Evolutionary conservation across 2,329 filamentous ascomycete species (phyloP).

Genomic region (Shiraia sp.): DNA sequence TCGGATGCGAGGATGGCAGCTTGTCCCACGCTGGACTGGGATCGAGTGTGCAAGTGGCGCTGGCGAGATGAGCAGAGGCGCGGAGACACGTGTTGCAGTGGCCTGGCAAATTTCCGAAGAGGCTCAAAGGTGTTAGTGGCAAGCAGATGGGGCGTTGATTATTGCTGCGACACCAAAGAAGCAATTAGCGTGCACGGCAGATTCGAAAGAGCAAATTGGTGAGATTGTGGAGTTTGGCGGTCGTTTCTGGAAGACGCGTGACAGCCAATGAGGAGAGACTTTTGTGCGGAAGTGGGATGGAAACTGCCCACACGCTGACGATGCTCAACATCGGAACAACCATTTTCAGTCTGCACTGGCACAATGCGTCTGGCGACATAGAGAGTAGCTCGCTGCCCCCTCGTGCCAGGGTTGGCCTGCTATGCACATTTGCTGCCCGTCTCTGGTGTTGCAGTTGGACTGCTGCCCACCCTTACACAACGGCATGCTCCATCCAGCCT

Average conservation of each 20-base stretch:
- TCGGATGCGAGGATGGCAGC: slow-evolving; percentile 13
- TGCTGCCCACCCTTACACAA: no score
- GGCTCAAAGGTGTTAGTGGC: slow-evolving; percentile 16
- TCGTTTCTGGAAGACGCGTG: slow-evolving; percentile 17
- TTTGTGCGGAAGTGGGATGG: slow-evolving; percentile 10
- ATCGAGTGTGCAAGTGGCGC: slow-evolving; percentile 23
- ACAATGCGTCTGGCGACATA: slow-evolving; percentile 23
- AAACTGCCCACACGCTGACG: slow-evolving; percentile 5
- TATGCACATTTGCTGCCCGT: slow-evolving; percentile 25
- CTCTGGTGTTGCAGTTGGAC: slow-evolving; percentile 20
- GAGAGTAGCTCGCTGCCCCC: slow-evolving; percentile 28
- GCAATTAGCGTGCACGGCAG: slow-evolving; percentile 21
- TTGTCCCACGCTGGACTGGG: slow-evolving; percentile 22
- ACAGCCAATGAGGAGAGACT: slow-evolving; percentile 24
- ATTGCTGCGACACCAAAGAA: no score
- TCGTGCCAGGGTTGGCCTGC: slow-evolving; percentile 33
- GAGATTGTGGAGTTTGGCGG: slow-evolving; percentile 23
- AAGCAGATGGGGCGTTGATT: slow-evolving; percentile 23
- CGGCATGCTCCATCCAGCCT: no score
- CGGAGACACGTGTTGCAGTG: slow-evolving; percentile 18
- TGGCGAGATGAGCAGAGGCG: slow-evolving; percentile 17
- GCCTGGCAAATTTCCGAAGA: slow-evolving; percentile 6
- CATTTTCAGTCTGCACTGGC: slow-evolving; percentile 18
- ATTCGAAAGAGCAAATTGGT: slow-evolving; percentile 24
- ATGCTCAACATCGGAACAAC: slow-evolving; percentile 5